Evolutionary conservation across 225 moss, liverwort and hornwort genomes (phyloP), one percentile per base, ranked within the genome.

Genomic region (Polytrichum commune): DNA sequence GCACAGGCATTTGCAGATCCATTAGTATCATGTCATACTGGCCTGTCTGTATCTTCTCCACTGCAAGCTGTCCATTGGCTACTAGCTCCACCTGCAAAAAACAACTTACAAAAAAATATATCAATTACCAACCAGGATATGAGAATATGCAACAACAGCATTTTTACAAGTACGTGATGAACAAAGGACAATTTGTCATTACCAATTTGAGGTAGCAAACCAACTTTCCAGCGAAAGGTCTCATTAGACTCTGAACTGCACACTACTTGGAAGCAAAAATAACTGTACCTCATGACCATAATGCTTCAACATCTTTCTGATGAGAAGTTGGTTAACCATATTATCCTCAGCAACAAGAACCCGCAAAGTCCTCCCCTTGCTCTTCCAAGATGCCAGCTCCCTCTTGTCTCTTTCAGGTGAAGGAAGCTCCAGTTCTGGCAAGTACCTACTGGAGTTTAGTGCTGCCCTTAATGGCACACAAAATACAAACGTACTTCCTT

Each of bases 1-100:
- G 80, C 8, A 96, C 90, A 1, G 92, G 96, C 93, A 96, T 97
- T 66, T 92, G 93, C 1, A 97, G 69, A 69, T 97, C 96, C 96
- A 93, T 96, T 4, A 93, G 76, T 24, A 96, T 83, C 87, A 92
- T 89, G 71, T 93, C 96, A 53, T 83, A 82, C 5, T 83, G 75
- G 28, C 81, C 85, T 0, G 46, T 77, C 55, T 88, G 90, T 30
- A 89, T 67, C 72, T 86, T 90, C 73, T 93, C 93, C 16, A 93
- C 92, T 9, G 89, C 93, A 10, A 92, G 80, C 72, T 92, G 89
- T 23, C 96, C 93, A 46, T 92, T 93, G 53, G 79, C 91, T 5
- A 90, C 96, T n/a, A 92, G 73, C 61, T 96, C 85, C 54, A 92
- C 93, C 89, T 93, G 80, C 75, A 54, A 53, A 24, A 8, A 18